phyloP scores from a whole-genome alignment of 2,329 filamentous ascomycete genomes.

The Aspergillus sclerotialis region DNA sequence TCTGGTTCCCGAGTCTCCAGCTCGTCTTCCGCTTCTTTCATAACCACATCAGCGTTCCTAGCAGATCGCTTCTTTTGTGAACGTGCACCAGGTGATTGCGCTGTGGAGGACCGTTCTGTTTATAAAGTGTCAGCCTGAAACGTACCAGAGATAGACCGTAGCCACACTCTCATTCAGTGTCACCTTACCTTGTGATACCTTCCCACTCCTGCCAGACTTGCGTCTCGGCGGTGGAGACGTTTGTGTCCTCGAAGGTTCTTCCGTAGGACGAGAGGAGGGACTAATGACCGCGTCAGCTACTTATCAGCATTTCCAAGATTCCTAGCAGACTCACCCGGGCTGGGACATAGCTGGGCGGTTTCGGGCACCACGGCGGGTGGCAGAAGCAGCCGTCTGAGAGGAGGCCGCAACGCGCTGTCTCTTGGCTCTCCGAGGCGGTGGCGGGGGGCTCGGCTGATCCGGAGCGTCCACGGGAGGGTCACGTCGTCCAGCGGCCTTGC shows the following conservation, averaged over 20 bases:
- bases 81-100: slow-evolving; percentile 30
- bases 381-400: slow-evolving; percentile 28
- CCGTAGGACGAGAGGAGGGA: slow-evolving; percentile 57
- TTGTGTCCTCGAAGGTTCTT: slow-evolving; percentile 51
- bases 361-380: slow-evolving; percentile 35
- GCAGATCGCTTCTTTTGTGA: slow-evolving; percentile 49
- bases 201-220: slow-evolving; percentile 67
- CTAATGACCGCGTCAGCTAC: slow-evolving; percentile 32
- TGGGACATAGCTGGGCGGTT: slow-evolving; percentile 35
- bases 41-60: slow-evolving; percentile 60
- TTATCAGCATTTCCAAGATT: no score
- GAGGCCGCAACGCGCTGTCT: slow-evolving; percentile 59
- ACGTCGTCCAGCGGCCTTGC: slow-evolving; percentile 58
- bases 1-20: slow-evolving; percentile 32
- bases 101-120: slow-evolving; percentile 27
- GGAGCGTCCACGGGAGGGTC: slow-evolving; percentile 37
- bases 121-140: slow-evolving; percentile 7
- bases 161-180: not conserved
- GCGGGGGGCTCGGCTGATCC: slow-evolving; percentile 23
- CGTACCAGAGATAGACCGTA: no score
- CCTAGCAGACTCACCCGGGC: slow-evolving; percentile 34
- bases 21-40: slow-evolving; percentile 61
- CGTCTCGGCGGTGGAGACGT: slow-evolving; percentile 58
- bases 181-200: slow-evolving; percentile 47
- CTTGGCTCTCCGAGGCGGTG: slow-evolving; percentile 57